Evolutionary conservation across 2,329 filamentous ascomycete species (phyloP), one percentile per base, ranked within the genome.

Genomic region (Thermochaetoides dissita): DNA sequence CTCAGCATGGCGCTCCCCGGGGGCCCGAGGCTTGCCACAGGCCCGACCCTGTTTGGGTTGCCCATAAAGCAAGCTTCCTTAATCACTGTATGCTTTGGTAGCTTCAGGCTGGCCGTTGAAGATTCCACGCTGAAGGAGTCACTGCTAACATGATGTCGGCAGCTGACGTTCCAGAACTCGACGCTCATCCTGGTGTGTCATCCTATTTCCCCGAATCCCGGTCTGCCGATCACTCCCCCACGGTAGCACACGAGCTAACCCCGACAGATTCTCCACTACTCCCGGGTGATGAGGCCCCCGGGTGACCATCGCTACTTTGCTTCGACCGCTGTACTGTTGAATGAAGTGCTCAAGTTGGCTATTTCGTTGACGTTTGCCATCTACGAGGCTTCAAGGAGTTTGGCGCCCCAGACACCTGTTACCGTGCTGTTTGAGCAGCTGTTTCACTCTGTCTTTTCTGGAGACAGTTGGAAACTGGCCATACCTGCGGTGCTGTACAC

Each of bases 21-120:
- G 17, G 63, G 66, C 49, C 54, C 57, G 42, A 55, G 59, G 39
- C 57, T 60, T 48, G 54, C 59, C 36, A 58, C 57, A 47, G 64
- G 63, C 43, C 67, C 68, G 46, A 66, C 60, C 28, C 55, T 72
- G 41, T 58, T 76, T 52, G 78, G 79, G 47, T 56, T 83, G 52
- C 71, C 79, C 37, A 71, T 82, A 68, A 83, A 83, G 67, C 74
- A 79, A 57, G 60, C 80, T 30, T 82, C 79, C 41, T 63, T 84
- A 36, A 66, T 79, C 48, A 79, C 73, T 43, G 79, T 81, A 65
- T 45, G 70, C 46, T 24, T 24, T 24, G 17, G 17, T 24, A 5
- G 17, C 17, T 24, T 24, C 17, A 24, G 17, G 17, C 17, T 24
- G 17, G 17, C 17, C 3, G 17, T 24, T 5, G 17, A 24, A 5